Conservation (phyloP, 306 rosid genomes). For the Ziziphus jujuba region DNA sequence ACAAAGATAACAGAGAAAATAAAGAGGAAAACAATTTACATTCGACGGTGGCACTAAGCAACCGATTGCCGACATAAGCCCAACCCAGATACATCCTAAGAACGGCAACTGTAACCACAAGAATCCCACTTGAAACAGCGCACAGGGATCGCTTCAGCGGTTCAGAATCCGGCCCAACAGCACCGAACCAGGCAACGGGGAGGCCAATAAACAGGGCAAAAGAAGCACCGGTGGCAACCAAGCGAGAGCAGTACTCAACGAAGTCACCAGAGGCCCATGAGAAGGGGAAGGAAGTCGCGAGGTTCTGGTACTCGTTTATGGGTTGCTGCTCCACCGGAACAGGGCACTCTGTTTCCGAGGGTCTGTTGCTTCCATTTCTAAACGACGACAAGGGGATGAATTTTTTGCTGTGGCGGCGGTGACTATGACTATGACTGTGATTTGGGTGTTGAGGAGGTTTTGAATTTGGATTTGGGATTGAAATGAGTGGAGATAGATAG, state of each 20-base stretch:
- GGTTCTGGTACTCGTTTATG: slow-evolving; percentile 72
- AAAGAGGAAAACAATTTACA: slow-evolving; percentile 39
- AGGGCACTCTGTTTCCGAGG: slow-evolving; percentile 74
- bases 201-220: slow-evolving; percentile 73
- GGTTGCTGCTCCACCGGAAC: slow-evolving; percentile 86
- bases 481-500: no score
- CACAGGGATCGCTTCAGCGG: slow-evolving; percentile 52
- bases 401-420: background rate
- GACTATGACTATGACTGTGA: background rate
- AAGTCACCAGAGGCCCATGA: slow-evolving; percentile 80
- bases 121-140: slow-evolving; percentile 69
- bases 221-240: slow-evolving; percentile 63
- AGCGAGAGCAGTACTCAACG: slow-evolving; percentile 61
- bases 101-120: slow-evolving; percentile 69
- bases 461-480: background rate
- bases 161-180: slow-evolving; percentile 69
- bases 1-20: background rate
- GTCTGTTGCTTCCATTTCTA: slow-evolving; percentile 43
- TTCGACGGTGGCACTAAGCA: slow-evolving; percentile 97
- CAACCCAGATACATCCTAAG: slow-evolving; percentile 93
- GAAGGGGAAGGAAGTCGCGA: slow-evolving; percentile 80
- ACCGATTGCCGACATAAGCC: slow-evolving; percentile 92
- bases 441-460: background rate
- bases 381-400: slow-evolving; percentile 15
- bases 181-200: slow-evolving; percentile 83